These are phyloP conservation scores for Clonostachys rosea DNA, from an alignment of 2,329 filamentous ascomycete species.

Conservation along the genomic window DNA sequence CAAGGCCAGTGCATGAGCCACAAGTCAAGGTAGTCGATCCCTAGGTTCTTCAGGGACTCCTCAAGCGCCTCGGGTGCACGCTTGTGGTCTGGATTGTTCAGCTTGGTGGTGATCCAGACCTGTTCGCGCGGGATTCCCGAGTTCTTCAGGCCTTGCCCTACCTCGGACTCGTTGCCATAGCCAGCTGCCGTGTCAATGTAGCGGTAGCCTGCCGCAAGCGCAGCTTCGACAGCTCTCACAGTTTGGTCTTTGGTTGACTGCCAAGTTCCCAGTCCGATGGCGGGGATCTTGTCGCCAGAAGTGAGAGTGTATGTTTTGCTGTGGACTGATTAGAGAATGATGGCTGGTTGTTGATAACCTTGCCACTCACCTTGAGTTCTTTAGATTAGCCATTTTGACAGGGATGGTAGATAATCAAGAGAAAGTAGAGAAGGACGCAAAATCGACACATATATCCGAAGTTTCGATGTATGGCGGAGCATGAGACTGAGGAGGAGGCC, in stretches of 20 bases:
- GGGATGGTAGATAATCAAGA: too few relatives aligned
- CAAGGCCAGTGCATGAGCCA: conserved; percentile 21
- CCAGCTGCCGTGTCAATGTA: conserved; percentile 18
- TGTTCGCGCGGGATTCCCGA: conserved; percentile 23
- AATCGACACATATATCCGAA: too few relatives aligned
- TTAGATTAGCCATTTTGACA: too few relatives aligned
- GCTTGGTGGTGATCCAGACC: conserved; percentile 23
- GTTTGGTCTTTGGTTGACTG: conserved; percentile 31
- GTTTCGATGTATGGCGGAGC: too few relatives aligned
- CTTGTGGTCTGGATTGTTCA: conserved; percentile 20
- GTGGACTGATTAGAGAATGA: neutral
- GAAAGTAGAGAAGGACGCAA: too few relatives aligned
- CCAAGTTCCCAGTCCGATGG: conserved; percentile 17
- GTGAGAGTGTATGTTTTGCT: conserved; percentile 59
- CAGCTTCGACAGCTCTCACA: conserved; percentile 22
- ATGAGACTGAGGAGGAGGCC: too few relatives aligned
- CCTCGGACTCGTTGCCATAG: conserved; percentile 17
- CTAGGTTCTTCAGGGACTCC: conserved; percentile 15
- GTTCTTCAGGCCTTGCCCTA: conserved; percentile 21
- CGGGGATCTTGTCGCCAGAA: conserved; percentile 62
- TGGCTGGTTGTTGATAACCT: too few relatives aligned
- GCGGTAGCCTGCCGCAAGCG: conserved; percentile 20
- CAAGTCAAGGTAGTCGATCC: conserved; percentile 22
- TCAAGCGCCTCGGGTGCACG: conserved; percentile 16
- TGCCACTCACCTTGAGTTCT: too few relatives aligned